Conservation (phyloP, 163 green algal genomes). For the Volvox carteri region DNA sequence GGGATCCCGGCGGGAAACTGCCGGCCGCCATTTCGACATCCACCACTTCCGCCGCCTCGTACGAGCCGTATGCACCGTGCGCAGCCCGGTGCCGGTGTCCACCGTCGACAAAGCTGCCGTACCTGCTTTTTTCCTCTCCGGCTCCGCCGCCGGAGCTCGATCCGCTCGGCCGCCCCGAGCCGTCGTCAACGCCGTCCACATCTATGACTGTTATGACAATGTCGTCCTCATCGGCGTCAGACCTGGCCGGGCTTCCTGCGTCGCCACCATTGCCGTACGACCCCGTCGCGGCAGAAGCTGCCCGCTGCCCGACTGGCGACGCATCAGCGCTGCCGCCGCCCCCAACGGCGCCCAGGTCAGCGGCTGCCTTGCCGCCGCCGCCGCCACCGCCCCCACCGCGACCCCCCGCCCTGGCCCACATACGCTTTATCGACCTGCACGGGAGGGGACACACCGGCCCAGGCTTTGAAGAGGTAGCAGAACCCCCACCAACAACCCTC, state of each 20-base stretch:
- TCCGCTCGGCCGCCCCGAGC: not conserved
- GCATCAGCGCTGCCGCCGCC: not conserved
- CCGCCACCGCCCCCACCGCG: not conserved
- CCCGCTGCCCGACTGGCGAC: not conserved
- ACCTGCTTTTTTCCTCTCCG: too few species aligned
- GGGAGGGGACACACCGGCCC: too few species aligned
- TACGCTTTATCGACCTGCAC: conserved; percentile 39
- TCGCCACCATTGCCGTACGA: not conserved
- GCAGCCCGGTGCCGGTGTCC: too few species aligned
- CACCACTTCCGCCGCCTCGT: not conserved
- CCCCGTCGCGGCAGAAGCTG: not conserved
- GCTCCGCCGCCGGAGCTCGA: not conserved
- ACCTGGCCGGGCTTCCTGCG: not conserved
- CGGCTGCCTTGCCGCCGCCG: not conserved
- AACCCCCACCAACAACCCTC: too few species aligned
- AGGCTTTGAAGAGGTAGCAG: too few species aligned
- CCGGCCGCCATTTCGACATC: not conserved
- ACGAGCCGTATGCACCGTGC: not conserved
- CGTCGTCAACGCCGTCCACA: not conserved
- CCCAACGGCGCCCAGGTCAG: too few species aligned
- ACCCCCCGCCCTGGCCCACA: conserved; percentile 13
- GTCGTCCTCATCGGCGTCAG: not conserved
- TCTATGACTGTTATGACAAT: not conserved
- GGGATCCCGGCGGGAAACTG: not conserved
- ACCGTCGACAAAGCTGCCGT: too few species aligned